Percentiles rank a stretch among this genome's conserved stretches.
Conservation (phyloP, 306 rosid genomes). For the Pyrus pyrifolia region DNA sequence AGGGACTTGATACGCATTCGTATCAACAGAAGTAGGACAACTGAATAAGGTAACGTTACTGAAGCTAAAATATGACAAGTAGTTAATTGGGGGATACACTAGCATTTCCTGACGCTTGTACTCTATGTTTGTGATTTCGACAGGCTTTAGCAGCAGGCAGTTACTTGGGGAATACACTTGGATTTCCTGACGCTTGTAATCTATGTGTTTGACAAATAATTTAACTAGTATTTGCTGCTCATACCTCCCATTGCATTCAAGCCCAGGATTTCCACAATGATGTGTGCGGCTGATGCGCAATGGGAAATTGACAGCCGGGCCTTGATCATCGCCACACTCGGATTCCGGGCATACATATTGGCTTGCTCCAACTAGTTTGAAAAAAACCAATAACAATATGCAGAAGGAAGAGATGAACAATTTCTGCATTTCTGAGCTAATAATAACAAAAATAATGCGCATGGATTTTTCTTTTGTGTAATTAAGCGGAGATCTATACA, state of each 20-base stretch:
- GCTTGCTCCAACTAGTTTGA: neutral
- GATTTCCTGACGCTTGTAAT: conserved; percentile 26
- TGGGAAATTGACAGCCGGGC: conserved; percentile 25
- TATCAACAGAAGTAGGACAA: conserved; percentile 4
- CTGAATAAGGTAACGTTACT: conserved; percentile 11
- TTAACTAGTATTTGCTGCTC: conserved; percentile 14
- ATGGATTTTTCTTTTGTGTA: no score
- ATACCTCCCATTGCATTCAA: neutral
- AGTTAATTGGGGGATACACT: neutral
- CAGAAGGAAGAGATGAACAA: neutral
- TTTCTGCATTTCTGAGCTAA: neutral
- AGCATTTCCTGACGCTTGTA: no score
- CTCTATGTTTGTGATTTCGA: neutral
- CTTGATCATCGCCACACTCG: conserved; percentile 4
- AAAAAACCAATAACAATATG: neutral
- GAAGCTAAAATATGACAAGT: neutral
- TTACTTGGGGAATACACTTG: neutral
- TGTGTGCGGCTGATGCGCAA: conserved; percentile 3
- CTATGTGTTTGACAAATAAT: conserved; percentile 15
- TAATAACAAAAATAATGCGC: no score
- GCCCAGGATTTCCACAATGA: conserved; percentile 21
- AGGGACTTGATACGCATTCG: neutral
- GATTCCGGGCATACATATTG: conserved; percentile 8
- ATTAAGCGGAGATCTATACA: no score
- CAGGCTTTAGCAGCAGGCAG: conserved; percentile 11